Evolutionary conservation across 768 basidiomycete genomes (phyloP).

Genomic region (Serendipita sp.): DNA sequence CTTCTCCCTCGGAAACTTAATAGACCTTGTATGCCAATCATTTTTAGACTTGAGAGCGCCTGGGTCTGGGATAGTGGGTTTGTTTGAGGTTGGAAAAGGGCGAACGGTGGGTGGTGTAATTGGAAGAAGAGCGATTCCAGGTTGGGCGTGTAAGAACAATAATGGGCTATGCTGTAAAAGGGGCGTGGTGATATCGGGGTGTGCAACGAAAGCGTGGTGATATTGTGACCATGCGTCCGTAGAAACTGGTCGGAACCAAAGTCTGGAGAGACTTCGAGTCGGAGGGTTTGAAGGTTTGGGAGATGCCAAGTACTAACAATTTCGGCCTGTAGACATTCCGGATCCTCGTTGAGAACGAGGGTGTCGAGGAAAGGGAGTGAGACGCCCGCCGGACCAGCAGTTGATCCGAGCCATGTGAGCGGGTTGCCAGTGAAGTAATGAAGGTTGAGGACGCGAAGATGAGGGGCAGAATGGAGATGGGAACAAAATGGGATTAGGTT

Average conservation of each 20-base stretch:
- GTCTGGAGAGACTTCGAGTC: constrained; percentile 1
- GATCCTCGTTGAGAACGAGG: constrained; percentile 1
- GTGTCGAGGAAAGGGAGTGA: background rate
- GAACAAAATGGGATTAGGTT: background rate
- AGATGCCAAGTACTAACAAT: background rate
- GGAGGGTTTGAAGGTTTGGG: background rate
- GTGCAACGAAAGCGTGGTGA: background rate
- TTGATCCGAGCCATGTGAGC: background rate
- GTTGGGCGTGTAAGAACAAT: background rate
- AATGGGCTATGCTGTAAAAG: background rate
- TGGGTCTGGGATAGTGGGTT: background rate
- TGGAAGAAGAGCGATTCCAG: background rate
- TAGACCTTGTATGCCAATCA: background rate
- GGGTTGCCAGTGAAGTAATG: background rate
- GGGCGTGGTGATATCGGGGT: background rate
- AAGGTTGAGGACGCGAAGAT: background rate
- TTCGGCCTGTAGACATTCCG: background rate
- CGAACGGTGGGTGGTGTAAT: background rate
- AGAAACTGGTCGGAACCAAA: background rate
- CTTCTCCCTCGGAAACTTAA: background rate
- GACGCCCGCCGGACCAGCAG: background rate
- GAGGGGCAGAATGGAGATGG: background rate
- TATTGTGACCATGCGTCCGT: background rate
- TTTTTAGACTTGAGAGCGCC: background rate
- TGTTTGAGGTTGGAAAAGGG: background rate